A percentile compares a stretch with the other conserved stretches of the same genome.
Conservation (phyloP, 2,329 filamentous ascomycete genomes). For the Tolypocladium guangdongense region DNA sequence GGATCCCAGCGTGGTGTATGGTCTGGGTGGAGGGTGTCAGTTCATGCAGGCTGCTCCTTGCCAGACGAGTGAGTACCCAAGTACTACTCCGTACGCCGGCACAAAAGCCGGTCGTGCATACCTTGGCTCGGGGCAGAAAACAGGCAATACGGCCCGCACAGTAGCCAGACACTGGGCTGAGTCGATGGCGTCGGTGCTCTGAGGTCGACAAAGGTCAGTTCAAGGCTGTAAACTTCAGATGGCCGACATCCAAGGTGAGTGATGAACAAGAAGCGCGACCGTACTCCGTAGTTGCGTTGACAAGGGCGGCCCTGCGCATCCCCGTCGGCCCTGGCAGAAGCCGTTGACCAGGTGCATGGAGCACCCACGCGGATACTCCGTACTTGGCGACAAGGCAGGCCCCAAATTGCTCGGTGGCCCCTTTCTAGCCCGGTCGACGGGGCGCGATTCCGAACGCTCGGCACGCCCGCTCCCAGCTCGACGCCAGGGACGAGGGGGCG, state of each 20-base stretch:
- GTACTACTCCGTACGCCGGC: too few relatives aligned
- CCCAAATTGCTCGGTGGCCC: not conserved
- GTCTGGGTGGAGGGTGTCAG: not conserved
- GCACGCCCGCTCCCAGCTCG: not conserved
- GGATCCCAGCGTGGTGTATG: not conserved
- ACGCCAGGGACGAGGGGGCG: not conserved
- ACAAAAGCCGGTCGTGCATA: not conserved
- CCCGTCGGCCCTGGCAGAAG: not conserved
- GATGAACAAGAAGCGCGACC: not conserved
- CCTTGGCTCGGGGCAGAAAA: not conserved
- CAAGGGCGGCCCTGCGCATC: not conserved
- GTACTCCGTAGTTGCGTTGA: not conserved
- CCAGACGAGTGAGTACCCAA: not conserved
- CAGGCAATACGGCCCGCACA: not conserved
- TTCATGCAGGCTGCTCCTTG: not conserved
- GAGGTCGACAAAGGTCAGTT: not conserved
- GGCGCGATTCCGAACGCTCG: constrained; percentile 1
- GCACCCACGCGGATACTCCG: not conserved
- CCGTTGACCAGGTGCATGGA: not conserved
- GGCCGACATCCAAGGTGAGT: not conserved
- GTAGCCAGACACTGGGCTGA: not conserved
- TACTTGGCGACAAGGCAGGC: not conserved
- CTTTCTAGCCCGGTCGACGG: not conserved
- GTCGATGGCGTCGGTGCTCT: not conserved
- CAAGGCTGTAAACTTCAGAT: not conserved